phyloP scores from a whole-genome alignment of 805 yeast genomes.

The Yamadazyma tumulicola region DNA sequence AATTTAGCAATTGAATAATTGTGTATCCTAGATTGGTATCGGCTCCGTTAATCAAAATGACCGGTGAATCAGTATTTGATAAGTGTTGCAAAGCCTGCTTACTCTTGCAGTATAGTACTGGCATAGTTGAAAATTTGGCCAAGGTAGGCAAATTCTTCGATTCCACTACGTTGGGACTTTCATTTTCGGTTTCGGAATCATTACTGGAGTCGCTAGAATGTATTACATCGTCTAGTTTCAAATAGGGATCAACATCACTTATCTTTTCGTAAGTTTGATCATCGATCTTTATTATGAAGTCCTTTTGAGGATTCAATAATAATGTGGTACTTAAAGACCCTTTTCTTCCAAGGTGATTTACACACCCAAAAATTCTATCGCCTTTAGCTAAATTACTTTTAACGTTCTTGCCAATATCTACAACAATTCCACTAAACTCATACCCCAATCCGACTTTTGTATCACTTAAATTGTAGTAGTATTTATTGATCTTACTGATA shows the following conservation, averaged over 20 bases:
- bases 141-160: constrained; percentile 22
- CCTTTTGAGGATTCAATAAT: constrained; percentile 49
- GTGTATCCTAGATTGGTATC: constrained; percentile 38
- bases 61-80: constrained; percentile 17
- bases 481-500: constrained; percentile 54
- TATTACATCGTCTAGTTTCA: constrained; percentile 14
- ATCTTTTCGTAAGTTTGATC: constrained; percentile 20
- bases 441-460: constrained; percentile 64
- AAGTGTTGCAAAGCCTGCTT: constrained; percentile 31
- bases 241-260: constrained; percentile 20
- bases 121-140: constrained; percentile 31
- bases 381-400: constrained; percentile 43
- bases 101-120: constrained; percentile 35
- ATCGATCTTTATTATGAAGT: constrained; percentile 30
- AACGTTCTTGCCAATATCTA: constrained; percentile 47
- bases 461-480: constrained; percentile 48
- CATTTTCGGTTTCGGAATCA: constrained; percentile 3
- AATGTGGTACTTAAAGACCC: constrained; percentile 61
- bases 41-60: constrained; percentile 40
- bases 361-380: constrained; percentile 62
- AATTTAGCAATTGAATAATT: constrained; percentile 29
- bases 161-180: constrained; percentile 7
- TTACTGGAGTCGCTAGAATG: constrained; percentile 12
- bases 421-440: constrained; percentile 62
- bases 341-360: constrained; percentile 46